These are phyloP conservation scores for Umbelopsis sp. DNA, from an alignment of 192 early-diverging fungal genomes.

Conservation along the genomic window DNA sequence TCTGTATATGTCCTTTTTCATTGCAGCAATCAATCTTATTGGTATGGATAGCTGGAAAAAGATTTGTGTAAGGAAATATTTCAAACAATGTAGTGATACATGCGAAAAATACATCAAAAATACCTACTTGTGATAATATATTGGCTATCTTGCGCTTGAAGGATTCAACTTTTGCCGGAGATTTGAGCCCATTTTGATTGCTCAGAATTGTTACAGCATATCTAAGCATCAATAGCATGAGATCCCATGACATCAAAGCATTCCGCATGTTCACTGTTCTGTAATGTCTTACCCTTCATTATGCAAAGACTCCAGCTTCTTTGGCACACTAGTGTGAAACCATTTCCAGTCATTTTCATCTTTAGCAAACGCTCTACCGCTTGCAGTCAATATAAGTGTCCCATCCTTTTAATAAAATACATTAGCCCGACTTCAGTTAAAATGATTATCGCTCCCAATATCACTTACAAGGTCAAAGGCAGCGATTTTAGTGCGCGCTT, in stretches of 20 bases:
- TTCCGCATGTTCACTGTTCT: not conserved
- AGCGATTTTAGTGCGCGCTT: conserved; percentile 49
- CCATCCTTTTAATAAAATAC: conserved; percentile 50
- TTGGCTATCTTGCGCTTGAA: conserved; percentile 51
- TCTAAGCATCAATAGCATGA: conserved; percentile 39
- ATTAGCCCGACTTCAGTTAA: not conserved
- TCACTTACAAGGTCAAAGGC: conserved; percentile 66
- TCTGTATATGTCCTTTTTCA: conserved; percentile 66
- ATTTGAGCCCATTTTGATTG: conserved; percentile 68
- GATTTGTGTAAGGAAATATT: not conserved
- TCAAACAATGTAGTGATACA: not conserved
- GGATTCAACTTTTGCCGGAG: conserved; percentile 39
- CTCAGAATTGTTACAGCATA: conserved; percentile 75
- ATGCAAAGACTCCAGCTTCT: conserved; percentile 58
- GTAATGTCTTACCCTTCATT: conserved; percentile 56
- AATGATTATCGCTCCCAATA: not conserved
- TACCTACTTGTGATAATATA: conserved; percentile 33
- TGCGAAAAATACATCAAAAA: not conserved
- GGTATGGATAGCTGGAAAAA: conserved; percentile 48
- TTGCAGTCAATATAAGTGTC: conserved; percentile 72
- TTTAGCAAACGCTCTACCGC: conserved; percentile 63
- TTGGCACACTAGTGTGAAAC: conserved; percentile 58
- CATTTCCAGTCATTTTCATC: conserved; percentile 82
- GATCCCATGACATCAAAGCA: not conserved
- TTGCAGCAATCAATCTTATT: conserved; percentile 73